These are phyloP conservation scores for Trypanosoma brucei DNA, from an alignment of 208 protist species.

Conservation along the genomic window DNA sequence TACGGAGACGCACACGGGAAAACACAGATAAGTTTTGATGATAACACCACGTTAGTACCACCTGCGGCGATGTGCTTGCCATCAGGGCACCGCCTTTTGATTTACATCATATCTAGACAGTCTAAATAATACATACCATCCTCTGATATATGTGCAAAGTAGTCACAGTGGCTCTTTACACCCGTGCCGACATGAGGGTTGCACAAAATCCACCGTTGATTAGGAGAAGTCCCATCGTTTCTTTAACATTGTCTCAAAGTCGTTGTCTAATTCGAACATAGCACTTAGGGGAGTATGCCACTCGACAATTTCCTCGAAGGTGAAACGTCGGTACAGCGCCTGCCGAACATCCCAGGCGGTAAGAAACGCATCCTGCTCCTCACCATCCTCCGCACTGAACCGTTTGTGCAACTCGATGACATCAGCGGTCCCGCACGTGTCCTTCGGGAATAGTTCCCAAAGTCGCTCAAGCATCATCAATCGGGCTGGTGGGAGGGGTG, in stretches of 20 bases:
- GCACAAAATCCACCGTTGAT: neutral
- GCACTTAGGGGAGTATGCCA: slow-evolving; percentile 72
- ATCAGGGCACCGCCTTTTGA: too few relatives aligned
- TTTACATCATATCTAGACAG: too few relatives aligned
- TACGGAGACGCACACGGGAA: too few relatives aligned
- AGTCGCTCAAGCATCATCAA: slow-evolving; percentile 75
- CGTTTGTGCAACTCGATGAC: slow-evolving; percentile 54
- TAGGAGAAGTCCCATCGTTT: slow-evolving; percentile 46
- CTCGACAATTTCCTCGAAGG: slow-evolving; percentile 53
- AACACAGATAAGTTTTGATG: too few relatives aligned
- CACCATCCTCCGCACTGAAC: slow-evolving; percentile 52
- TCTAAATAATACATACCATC: too few relatives aligned
- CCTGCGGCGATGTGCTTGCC: too few relatives aligned
- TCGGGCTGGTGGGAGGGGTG: slow-evolving; percentile 43
- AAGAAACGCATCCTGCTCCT: slow-evolving; percentile 69
- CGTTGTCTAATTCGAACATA: slow-evolving; percentile 47
- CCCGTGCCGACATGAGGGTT: neutral
- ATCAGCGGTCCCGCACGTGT: slow-evolving; percentile 36
- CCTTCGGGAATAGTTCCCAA: slow-evolving; percentile 66
- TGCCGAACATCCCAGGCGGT: slow-evolving; percentile 72
- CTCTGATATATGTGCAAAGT: too few relatives aligned
- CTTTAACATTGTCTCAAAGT: slow-evolving; percentile 55
- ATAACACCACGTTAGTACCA: too few relatives aligned
- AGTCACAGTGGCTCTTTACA: neutral
- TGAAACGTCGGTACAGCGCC: slow-evolving; percentile 38